These are phyloP conservation scores for Kwoniella bestiolae DNA, from an alignment of 768 basidiomycete genomes.

Conservation along the genomic window DNA sequence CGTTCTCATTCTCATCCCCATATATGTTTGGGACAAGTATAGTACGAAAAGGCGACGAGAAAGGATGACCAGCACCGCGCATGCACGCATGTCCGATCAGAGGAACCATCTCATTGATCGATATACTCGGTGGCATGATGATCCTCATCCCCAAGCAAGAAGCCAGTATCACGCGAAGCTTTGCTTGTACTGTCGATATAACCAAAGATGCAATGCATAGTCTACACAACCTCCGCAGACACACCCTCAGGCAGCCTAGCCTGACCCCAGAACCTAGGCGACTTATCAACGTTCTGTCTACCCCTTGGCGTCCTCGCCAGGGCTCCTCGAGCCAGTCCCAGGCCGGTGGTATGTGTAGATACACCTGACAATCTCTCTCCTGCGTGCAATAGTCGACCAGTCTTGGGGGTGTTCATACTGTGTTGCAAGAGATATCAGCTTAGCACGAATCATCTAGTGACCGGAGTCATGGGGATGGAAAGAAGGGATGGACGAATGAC, in stretches of 20 bases:
- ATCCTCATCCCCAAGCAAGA: no score
- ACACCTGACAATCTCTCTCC: conserved; percentile 28
- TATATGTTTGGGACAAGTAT: no score
- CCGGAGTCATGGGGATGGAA: not conserved
- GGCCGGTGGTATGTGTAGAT: conserved; percentile 23
- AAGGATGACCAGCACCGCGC: no score
- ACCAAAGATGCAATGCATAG: no score
- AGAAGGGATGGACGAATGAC: no score
- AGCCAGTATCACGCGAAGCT: no score
- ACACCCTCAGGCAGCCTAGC: conserved; percentile 17
- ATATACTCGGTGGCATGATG: no score
- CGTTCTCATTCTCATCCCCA: no score
- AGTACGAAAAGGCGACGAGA: no score
- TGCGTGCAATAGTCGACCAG: conserved; percentile 17
- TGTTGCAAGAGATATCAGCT: not conserved
- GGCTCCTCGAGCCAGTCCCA: conserved; percentile 31
- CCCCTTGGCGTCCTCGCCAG: conserved; percentile 16
- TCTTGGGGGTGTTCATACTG: conserved; percentile 11
- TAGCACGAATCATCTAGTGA: not conserved
- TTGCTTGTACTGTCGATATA: no score
- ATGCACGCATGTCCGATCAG: no score
- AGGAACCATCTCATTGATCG: no score
- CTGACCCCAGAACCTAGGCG: conserved; percentile 23
- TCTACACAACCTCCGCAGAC: conserved; percentile 7
- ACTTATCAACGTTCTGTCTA: conserved; percentile 10